Base-by-base conservation (phyloP, 257 asterid species). In the Mitragyna speciosa region DNA sequence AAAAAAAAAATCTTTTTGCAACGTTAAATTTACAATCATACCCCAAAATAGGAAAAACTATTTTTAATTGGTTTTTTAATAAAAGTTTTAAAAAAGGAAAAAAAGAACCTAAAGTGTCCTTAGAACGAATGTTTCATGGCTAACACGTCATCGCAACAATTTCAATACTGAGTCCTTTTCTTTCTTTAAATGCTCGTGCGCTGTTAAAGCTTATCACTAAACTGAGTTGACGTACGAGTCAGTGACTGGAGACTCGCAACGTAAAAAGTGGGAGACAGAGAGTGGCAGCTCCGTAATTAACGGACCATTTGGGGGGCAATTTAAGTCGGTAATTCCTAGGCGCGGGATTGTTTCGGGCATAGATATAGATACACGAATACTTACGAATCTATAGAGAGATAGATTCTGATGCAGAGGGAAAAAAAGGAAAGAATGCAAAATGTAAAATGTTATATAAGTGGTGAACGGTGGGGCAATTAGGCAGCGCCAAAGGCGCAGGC, bases 401-500 rank as follows among this genome's bases (percentile, higher is more conserved):
- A 52, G 20, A 52, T 9, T 52, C 3, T 52, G 22, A 17, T 52
- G 66, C 49, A 59, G 30, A 59, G 31, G 7, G 66, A 17, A 20
- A 52, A 17, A 56, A 7, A 7, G 30, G 1, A 22, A 6, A 2
- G 65, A 6, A 19, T 56, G 63, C 19, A 20, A 5, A 5, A 22
- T 7, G 30, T 22, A n/a, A 2, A 45, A 45, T 45, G 49, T 9
- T 19, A n/a, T n/a, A 64, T 45, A 36, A 36, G 79, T 14, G 71
- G 71, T 59, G 58, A 56, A n/a, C 52, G 16, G 78, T 80, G 73
- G 69, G 71, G 73, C 10, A 26, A n/a, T 41, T 8, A 24, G 76
- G 85, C 91, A 89, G 95, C 91, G 93, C 83, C 88, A 85, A 87
- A 86, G 81, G 77, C 85, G 88, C 88, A 82, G 80, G 86, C 72